Conservation (phyloP, 2,329 filamentous ascomycete species). For the Microdochium nivale region DNA sequence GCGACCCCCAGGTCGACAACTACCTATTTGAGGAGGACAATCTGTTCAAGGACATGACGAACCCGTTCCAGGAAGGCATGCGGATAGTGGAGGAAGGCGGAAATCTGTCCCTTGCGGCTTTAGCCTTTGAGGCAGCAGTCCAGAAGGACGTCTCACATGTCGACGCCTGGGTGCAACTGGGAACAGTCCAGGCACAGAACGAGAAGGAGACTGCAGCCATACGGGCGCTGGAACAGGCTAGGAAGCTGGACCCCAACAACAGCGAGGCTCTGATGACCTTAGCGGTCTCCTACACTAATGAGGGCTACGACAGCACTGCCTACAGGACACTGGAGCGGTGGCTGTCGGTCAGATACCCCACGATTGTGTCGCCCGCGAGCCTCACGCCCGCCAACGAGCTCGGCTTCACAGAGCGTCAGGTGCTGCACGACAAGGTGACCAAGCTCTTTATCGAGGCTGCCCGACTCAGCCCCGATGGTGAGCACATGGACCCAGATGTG, state of each 20-base stretch:
- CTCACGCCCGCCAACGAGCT: conserved; percentile 72
- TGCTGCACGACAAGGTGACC: conserved; percentile 85
- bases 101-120: conserved; percentile 83
- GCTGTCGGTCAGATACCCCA: conserved; percentile 91
- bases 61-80: conserved; percentile 88
- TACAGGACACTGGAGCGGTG: conserved; percentile 95
- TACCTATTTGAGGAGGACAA: conserved; percentile 97
- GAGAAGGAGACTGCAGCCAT: conserved; percentile 97
- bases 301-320: conserved; percentile 94
- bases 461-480: conserved; percentile 82
- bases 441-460: conserved; percentile 86
- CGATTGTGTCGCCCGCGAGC: conserved; percentile 63
- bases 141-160: conserved; percentile 83
- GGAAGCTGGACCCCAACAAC: conserved; percentile 82
- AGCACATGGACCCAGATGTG: conserved; percentile 96
- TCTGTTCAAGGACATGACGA: conserved; percentile 68
- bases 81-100: conserved; percentile 90
- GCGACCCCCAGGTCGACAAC: conserved; percentile 73
- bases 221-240: conserved; percentile 80
- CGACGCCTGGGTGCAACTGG: conserved; percentile 89
- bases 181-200: conserved; percentile 91
- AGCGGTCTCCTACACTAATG: conserved; percentile 95
- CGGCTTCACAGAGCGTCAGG: conserved; percentile 87
- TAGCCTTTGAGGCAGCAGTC: conserved; percentile 92
- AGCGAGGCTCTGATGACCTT: conserved; percentile 88